These are phyloP conservation scores for Rhodotorula glutinis DNA, from an alignment of 1,284 basidiomycete species.

Conservation along the genomic window DNA sequence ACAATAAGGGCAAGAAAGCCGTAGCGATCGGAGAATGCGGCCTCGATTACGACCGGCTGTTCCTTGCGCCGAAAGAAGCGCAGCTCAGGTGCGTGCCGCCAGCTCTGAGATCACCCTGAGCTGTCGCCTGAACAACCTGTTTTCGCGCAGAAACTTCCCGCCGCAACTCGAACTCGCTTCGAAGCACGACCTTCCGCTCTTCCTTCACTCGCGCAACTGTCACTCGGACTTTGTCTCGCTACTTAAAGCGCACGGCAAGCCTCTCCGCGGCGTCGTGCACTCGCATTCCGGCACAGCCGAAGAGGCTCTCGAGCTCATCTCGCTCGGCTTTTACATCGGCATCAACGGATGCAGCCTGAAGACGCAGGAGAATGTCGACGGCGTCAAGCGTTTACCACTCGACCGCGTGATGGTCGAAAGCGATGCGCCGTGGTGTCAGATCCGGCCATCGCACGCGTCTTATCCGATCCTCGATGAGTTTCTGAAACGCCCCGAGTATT, in stretches of 20 bases:
- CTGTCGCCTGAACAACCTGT: too few relatives aligned
- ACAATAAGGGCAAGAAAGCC: constrained; percentile 50
- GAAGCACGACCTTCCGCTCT: constrained; percentile 71
- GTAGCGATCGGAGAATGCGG: constrained; percentile 78
- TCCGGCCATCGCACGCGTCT: constrained; percentile 73
- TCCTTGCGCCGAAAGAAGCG: constrained; percentile 57
- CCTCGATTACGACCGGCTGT: constrained; percentile 78
- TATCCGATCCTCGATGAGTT: constrained; percentile 58
- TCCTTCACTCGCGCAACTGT: constrained; percentile 68
- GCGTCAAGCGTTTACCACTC: constrained; percentile 61
- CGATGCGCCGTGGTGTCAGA: constrained; percentile 50
- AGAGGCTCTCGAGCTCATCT: constrained; percentile 68
- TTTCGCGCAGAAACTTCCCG: constrained; percentile 61
- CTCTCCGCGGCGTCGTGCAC: constrained; percentile 75
- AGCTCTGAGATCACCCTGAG: neutral
- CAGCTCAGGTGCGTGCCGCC: constrained; percentile 17
- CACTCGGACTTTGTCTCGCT: constrained; percentile 70
- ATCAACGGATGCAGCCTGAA: constrained; percentile 84
- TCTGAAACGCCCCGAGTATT: neutral
- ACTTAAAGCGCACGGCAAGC: constrained; percentile 48
- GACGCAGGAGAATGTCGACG: constrained; percentile 66
- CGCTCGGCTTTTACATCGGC: constrained; percentile 9
- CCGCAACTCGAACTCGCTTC: constrained; percentile 67
- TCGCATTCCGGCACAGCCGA: constrained; percentile 72
- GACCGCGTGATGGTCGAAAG: constrained; percentile 75